Percentiles rank a stretch among this genome's conserved stretches.
Evolutionary conservation across 1,284 basidiomycete species (phyloP).

Genomic region (Xerocomus minutiporus): DNA sequence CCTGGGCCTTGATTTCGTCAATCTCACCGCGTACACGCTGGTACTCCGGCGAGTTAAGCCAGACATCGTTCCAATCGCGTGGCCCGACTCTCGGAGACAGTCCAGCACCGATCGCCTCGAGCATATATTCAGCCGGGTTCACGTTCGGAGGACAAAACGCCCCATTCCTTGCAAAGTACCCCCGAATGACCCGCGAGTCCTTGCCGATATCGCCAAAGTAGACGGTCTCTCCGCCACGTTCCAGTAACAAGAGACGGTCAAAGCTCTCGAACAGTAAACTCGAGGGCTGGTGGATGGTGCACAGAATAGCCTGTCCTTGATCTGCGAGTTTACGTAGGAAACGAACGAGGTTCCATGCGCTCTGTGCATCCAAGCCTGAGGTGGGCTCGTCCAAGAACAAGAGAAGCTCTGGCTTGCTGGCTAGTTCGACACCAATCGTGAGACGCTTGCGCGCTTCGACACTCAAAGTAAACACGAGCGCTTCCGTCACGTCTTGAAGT

Average conservation of each 20-base stretch:
- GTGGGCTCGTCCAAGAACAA: constrained; percentile 69
- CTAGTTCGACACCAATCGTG: constrained; percentile 87
- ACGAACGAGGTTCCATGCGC: constrained; percentile 80
- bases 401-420: constrained; percentile 77
- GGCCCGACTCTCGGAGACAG: constrained; percentile 59
- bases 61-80: constrained; percentile 76
- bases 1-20: constrained; percentile 41
- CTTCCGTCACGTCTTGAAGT: constrained; percentile 60
- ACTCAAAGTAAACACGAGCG: constrained; percentile 55
- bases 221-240: constrained; percentile 65
- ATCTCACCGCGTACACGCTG: constrained; percentile 40
- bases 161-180: constrained; percentile 68
- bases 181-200: constrained; percentile 55
- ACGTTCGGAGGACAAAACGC: constrained; percentile 59
- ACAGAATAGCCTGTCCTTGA: constrained; percentile 78
- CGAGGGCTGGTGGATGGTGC: constrained; percentile 75
- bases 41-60: constrained; percentile 55
- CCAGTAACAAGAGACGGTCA: constrained; percentile 64
- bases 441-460: constrained; percentile 83
- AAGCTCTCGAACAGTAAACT: constrained; percentile 71
- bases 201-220: constrained; percentile 79
- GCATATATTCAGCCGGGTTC: constrained; percentile 60
- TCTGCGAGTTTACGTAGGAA: constrained; percentile 82
- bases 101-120: constrained; percentile 74
- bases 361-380: constrained; percentile 75